These are phyloP conservation scores for Fusarium siculi DNA, from an alignment of 2,329 filamentous ascomycete genomes.

Conservation along the genomic window DNA sequence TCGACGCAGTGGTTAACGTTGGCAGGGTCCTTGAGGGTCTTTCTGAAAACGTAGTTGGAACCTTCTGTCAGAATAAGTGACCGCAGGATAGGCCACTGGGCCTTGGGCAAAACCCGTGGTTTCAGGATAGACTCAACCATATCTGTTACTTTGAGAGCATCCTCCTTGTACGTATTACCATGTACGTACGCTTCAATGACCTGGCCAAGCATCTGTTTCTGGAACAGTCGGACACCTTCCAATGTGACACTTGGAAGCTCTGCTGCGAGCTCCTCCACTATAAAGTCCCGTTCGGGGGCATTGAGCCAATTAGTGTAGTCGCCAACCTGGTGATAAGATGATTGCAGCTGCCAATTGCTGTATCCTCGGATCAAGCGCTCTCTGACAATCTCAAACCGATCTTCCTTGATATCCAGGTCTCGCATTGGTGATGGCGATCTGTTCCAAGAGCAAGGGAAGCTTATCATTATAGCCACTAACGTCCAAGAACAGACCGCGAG, in stretches of 20 bases:
- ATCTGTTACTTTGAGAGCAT: too few relatives aligned
- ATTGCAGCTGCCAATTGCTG: constrained; percentile 83
- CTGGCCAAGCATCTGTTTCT: too few relatives aligned
- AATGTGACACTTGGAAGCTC: constrained; percentile 71
- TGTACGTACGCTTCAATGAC: too few relatives aligned
- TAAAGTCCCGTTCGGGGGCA: constrained; percentile 74
- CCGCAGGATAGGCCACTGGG: too few relatives aligned
- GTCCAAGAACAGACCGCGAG: constrained; percentile 78
- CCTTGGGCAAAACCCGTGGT: too few relatives aligned
- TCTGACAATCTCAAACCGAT: constrained; percentile 91
- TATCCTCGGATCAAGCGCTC: constrained; percentile 81
- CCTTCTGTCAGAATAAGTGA: too few relatives aligned
- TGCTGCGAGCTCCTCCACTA: constrained; percentile 77
- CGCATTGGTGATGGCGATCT: constrained; percentile 68
- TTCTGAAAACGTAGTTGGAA: too few relatives aligned
- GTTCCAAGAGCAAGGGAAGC: constrained; percentile 87
- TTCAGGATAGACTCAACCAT: too few relatives aligned
- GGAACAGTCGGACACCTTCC: too few relatives aligned
- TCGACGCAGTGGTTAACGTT: too few relatives aligned
- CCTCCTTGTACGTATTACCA: too few relatives aligned
- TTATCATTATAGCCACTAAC: constrained; percentile 97
- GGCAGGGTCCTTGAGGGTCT: too few relatives aligned
- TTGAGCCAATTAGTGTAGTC: constrained; percentile 85
- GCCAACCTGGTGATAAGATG: constrained; percentile 88
- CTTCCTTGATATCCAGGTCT: constrained; percentile 84